Percentiles rank a stretch among this genome's conserved stretches.
These are phyloP conservation scores for Exsudoporus floridanus DNA, from an alignment of 1,284 basidiomycete species.

Conservation along the genomic window DNA sequence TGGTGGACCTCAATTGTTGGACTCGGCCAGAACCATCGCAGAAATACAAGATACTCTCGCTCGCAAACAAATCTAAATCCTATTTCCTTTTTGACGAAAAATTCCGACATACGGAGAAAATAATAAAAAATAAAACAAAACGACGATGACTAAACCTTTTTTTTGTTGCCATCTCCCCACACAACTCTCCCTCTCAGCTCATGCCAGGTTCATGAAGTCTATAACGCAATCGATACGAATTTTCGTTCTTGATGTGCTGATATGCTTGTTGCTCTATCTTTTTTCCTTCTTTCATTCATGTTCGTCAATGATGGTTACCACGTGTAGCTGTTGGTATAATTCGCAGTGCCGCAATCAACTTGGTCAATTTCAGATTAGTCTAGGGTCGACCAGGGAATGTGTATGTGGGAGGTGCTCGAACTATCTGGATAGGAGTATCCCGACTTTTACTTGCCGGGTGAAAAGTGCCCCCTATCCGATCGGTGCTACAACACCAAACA, in stretches of 20 bases:
- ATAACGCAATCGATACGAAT: slow-evolving; percentile 16
- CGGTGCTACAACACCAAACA: too few species aligned
- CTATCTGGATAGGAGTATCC: too few species aligned
- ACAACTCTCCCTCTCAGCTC: slow-evolving; percentile 10
- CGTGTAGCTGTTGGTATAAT: slow-evolving; percentile 30
- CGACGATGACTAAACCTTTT: slow-evolving; percentile 4
- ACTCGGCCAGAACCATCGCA: slow-evolving; percentile 63
- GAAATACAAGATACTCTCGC: slow-evolving; percentile 73
- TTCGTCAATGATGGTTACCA: slow-evolving; percentile 9
- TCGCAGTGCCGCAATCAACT: slow-evolving; percentile 21
- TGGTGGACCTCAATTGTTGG: slow-evolving; percentile 61
- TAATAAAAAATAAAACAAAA: slow-evolving; percentile 2
- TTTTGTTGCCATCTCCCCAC: neutral
- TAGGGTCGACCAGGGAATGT: neutral
- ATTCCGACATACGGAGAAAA: neutral
- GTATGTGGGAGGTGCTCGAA: neutral
- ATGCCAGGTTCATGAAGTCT: slow-evolving; percentile 33
- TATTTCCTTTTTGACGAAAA: slow-evolving; percentile 1
- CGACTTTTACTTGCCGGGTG: too few species aligned
- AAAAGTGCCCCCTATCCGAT: too few species aligned
- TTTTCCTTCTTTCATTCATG: neutral
- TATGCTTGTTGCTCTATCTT: slow-evolving; percentile 15
- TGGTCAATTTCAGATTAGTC: neutral
- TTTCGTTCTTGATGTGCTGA: slow-evolving; percentile 9
- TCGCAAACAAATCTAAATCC: slow-evolving; percentile 48